Evolutionary conservation across 768 basidiomycete genomes (phyloP).

Genomic region (Mycena maculata): DNA sequence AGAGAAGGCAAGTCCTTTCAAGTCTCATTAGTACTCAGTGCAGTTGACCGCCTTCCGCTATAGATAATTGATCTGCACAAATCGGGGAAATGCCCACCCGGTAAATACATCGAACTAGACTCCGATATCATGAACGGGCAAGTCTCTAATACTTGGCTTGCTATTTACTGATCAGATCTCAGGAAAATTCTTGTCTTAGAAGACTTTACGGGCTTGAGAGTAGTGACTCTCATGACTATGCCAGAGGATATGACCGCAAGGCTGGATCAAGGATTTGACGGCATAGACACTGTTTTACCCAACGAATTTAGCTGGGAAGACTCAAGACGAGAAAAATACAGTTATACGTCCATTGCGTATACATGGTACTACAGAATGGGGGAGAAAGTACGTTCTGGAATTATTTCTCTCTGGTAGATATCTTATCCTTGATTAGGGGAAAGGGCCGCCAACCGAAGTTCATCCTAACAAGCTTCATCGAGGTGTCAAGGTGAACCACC

Average conservation of each 20-base stretch:
- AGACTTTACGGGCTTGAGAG: neutral
- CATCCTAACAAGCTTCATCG: neutral
- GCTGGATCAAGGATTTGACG: neutral
- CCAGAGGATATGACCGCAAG: neutral
- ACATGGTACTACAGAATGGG: conserved; percentile 14
- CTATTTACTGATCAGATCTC: neutral
- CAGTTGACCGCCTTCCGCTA: neutral
- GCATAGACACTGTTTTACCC: neutral
- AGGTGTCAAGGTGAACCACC: conserved; percentile 1
- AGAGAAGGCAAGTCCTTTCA: neutral
- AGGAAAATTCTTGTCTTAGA: conserved; percentile 1
- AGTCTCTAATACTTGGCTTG: neutral
- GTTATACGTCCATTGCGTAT: neutral
- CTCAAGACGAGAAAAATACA: neutral
- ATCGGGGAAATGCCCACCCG: neutral
- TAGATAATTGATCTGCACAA: neutral
- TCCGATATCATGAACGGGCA: conserved; percentile 3
- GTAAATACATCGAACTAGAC: neutral
- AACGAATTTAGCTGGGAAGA: conserved; percentile 1
- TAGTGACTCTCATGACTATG: conserved; percentile 2
- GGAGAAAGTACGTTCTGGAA: neutral
- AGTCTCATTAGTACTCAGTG: no score
- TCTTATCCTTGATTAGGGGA: neutral
- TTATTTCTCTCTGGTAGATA: neutral
- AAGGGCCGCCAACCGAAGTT: neutral